Conservation (phyloP, 306 rosid species). For the Fragaria vesca region DNA sequence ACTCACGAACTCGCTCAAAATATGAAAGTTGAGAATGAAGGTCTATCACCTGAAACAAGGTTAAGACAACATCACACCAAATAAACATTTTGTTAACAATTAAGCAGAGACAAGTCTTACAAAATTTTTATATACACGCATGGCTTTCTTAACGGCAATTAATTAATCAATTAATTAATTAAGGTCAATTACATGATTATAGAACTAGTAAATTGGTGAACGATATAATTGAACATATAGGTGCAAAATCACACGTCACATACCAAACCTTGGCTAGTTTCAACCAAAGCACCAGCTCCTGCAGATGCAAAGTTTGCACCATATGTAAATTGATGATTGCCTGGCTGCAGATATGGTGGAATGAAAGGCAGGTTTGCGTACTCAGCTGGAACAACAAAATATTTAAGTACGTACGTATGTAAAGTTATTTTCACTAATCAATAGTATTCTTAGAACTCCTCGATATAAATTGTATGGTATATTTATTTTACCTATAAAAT, state of each 20-base stretch:
- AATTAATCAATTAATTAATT: neutral
- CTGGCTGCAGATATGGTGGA: neutral
- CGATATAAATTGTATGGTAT: neutral
- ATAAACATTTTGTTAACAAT: neutral
- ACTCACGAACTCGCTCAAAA: neutral
- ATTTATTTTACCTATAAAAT: conserved; percentile 34
- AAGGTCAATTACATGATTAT: neutral
- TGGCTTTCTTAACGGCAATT: neutral
- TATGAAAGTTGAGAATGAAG: neutral
- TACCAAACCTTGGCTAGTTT: conserved; percentile 4
- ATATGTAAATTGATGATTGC: neutral
- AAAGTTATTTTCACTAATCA: neutral
- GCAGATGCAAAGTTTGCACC: conserved; percentile 4
- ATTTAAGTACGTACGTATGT: neutral
- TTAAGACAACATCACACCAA: neutral
- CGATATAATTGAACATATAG: neutral
- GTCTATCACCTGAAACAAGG: neutral
- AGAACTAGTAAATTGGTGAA: neutral
- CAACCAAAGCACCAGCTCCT: neutral
- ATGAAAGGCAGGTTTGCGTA: neutral
- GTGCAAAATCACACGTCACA: neutral
- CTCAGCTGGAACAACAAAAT: neutral
- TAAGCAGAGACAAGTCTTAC: neutral
- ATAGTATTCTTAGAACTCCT: neutral
- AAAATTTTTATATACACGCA: neutral